Evolutionary conservation across 805 yeast genomes (phyloP), one percentile per base, ranked within the genome.

Genomic region (Candida nemodendra): DNA sequence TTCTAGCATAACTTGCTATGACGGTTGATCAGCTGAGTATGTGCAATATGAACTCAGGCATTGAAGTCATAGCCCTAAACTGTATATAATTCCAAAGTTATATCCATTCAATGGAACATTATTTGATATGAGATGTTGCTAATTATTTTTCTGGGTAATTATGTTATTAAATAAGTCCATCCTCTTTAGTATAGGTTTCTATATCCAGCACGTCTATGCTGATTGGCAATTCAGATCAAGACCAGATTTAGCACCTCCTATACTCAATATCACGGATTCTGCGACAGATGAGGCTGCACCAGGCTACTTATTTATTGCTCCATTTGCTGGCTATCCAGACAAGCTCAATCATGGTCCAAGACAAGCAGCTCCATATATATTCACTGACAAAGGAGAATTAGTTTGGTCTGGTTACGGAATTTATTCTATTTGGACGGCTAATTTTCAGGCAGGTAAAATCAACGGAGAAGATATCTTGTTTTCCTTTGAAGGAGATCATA

Each of bases 331-430:
- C 6, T 37, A 16, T 23, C 33, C 45, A 5, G 45, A 41, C 19
- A 44, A 41, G 38, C 37, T 30, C 9, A 14, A 19, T 14, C 48
- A 41, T 34, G 56, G 62, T 7, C 61, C 59, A 4, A 46, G 62
- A 18, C 68, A 63, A 36, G 57, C 64, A 12, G 67, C 64, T 26
- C 61, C 65, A 9, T 63, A 65, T 38, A 64, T 65, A 19, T 65
- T 53, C 40, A 54, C 54, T 18, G 56, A 53, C 21, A 33, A 51
- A n/a, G 69, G 68, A 9, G 68, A 63, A 17, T 49, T 65, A 17
- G 62, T 64, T 12, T 65, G 69, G 69, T 60, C 66, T 3, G 65
- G 69, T 3, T 64, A 55, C 44, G 41, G 56, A 4, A 54, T 57
- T 42, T 57, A 57, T 34, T 61, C 65, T 5, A 62, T 57, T 26